Base-by-base conservation (phyloP, 164 flowering plant species). In the Magnolia sinica region DNA sequence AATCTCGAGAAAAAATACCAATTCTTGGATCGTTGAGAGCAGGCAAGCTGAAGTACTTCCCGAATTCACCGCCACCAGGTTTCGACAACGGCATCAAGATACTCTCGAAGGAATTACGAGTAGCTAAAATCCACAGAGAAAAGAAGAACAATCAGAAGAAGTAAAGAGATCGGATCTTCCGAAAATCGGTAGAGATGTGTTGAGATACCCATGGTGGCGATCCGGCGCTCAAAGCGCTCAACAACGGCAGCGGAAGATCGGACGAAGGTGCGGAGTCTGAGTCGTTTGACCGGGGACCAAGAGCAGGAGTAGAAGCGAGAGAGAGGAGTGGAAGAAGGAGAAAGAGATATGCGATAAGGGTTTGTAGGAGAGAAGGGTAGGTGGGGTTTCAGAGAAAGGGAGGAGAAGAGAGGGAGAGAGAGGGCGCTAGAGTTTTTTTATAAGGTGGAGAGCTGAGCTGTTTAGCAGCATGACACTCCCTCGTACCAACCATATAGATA, bases 21-120 rank as follows among this genome's bases (percentile, higher is more conserved):
- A 92, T 87, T 74, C 97, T 85, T 1, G 97, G 90, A 83, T 96
- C 99, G 66, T 92, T 85, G 65, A 94, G 88, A 72, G 97, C 94
- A 4, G 95, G 96, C 71, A 96, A 82, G 81, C 98, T 90, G 81
- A 89, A 94, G 82, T 84, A 94, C 80, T 90, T 90, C 71, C 98
- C 99, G 68, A 89, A 91, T 66, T 90, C 94, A 31, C 96, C 97
- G 29, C 98, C 97, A 78, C 78, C 83, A 27, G 81, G 84, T 68
- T 81, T 83, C 73, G 73, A 71, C 73, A 83, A 80, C 24, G 76
- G 61, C 16, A 73, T 83, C 77, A 83, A 31, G 45, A 83, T 83
- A 64, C 82, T 69, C 55, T 77, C 80, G 11, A 71, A 83, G 49
- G 74, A 73, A 76, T 83, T 72, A 76, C 45, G 23, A 22, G 76